Base-by-base conservation (phyloP, 2,329 filamentous ascomycete genomes). In the Colletotrichum sp. region DNA sequence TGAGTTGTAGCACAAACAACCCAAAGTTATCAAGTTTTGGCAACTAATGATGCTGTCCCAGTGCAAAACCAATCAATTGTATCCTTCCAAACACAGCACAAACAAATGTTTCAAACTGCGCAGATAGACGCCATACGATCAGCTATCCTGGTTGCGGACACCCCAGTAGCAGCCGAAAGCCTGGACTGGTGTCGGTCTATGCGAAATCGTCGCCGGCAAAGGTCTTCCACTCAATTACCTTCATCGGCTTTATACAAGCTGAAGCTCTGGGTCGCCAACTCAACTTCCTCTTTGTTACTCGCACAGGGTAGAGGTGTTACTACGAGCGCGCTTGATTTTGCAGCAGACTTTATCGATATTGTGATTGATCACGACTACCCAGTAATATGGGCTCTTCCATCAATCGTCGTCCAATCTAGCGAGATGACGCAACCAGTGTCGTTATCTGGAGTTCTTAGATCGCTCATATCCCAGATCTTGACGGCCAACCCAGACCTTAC, bases 81-180 rank as follows among this genome's bases (percentile, higher is more conserved):
- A 0, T 49, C 39, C 0, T 1, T 49, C 1, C 39, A 49, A 4
- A 49, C 5, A 0, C 39, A 49, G 0, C 3, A 49, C 2, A 21
- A 49, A 1, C 0, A 4, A 13, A 21, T 49, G 57, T 62, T 62
- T n/a, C 28, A 32, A 18, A 62, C 1, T 10, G 26, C 8, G 24
- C 44, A 62, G 1, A 63, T 69, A n/a, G n/a, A 49, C 3, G 26
- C 26, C 9, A 32, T 30, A 7, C 1, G 39, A 8, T 6, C 26
- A 16, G 21, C 55, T 1, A 3, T 49, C 1, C 0, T 49, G 2
- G 1, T 55, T 1, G 8, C 28, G 5, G 65, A 63, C 0, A 62
- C 65, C 0, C 44, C 44, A 3, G 0, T 21, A 1, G 64, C 65
- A 2, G 36, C 69, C 1, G 55, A 63, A 2, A 69, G 34, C 34